Percentiles rank a stretch among this genome's conserved stretches.
Conservation (phyloP, 352 stramenopile genomes). For the Peronospora tabacina region DNA sequence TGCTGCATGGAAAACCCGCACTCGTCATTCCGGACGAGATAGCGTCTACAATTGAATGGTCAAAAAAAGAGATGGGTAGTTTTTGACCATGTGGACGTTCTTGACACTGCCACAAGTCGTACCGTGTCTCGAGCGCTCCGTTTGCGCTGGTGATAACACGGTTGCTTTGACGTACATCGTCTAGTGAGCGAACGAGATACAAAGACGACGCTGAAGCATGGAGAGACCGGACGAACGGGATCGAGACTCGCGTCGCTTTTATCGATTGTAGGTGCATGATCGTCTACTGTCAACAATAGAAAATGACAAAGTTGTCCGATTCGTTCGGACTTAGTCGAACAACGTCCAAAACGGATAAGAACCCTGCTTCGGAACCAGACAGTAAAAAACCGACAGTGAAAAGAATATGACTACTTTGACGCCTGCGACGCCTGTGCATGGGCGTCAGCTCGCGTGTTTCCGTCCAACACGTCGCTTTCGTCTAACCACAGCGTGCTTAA, state of each 20-base stretch:
- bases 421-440: conserved; percentile 23
- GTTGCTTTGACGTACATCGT: conserved; percentile 38
- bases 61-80: not conserved
- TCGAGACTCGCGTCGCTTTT: not conserved
- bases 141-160: conserved; percentile 37
- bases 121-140: conserved; percentile 52
- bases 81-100: not conserved
- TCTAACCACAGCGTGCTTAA: conserved; percentile 3
- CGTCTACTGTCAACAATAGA: too few relatives aligned
- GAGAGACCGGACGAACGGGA: conserved; percentile 22
- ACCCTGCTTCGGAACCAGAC: not conserved
- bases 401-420: not conserved
- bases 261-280: conserved; percentile 13
- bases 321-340: not conserved
- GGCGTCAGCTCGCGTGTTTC: conserved; percentile 53
- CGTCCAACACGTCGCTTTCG: conserved; percentile 50
- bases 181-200: conserved; percentile 50
- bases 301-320: not conserved
- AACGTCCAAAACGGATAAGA: not conserved
- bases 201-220: conserved; percentile 31
- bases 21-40: conserved; percentile 60
- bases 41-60: conserved; percentile 31
- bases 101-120: not conserved
- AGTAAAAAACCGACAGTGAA: not conserved
- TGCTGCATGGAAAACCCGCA: conserved; percentile 76